These are phyloP conservation scores for Botrytis fragariae DNA, from an alignment of 2,329 filamentous ascomycete genomes.

Conservation along the genomic window DNA sequence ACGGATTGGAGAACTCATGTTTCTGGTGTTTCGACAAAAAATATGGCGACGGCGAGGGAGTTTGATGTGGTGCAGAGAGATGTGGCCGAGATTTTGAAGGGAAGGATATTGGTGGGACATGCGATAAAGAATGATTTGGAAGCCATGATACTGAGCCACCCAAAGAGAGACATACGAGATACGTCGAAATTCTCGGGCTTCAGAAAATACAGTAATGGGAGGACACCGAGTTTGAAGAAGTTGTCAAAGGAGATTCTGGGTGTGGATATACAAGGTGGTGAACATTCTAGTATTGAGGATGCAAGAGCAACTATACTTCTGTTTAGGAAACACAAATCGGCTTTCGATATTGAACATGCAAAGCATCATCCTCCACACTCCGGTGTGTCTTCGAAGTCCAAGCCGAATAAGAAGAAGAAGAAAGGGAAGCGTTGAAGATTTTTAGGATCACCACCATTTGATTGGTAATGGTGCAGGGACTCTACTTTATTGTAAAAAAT, in stretches of 20 bases:
- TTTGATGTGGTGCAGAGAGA: constrained; percentile 77
- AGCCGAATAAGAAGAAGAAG: constrained; percentile 41
- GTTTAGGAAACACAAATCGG: constrained; percentile 78
- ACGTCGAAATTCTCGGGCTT: constrained; percentile 78
- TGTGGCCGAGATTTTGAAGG: constrained; percentile 66
- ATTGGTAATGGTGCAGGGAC: too few relatives aligned
- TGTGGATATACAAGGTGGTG: constrained; percentile 61
- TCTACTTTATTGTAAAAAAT: too few relatives aligned
- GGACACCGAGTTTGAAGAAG: constrained; percentile 63
- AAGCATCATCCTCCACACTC: constrained; percentile 56
- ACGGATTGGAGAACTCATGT: constrained; percentile 88
- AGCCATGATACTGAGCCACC: constrained; percentile 75
- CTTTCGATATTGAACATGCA: constrained; percentile 78
- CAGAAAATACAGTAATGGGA: constrained; percentile 63
- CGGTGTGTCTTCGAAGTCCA: constrained; percentile 22
- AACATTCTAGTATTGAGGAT: constrained; percentile 71
- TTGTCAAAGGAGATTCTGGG: constrained; percentile 57
- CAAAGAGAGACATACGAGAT: constrained; percentile 75
- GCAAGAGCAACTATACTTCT: constrained; percentile 87
- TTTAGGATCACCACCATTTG: not conserved
- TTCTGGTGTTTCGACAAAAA: constrained; percentile 73
- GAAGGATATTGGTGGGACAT: constrained; percentile 77
- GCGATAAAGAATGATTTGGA: constrained; percentile 75
- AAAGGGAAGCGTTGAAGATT: constrained; percentile 36
- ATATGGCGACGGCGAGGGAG: constrained; percentile 65